Evolutionary conservation across 371 early-diverging fungal genomes (phyloP).

Genomic region (Batkoa obscura): DNA sequence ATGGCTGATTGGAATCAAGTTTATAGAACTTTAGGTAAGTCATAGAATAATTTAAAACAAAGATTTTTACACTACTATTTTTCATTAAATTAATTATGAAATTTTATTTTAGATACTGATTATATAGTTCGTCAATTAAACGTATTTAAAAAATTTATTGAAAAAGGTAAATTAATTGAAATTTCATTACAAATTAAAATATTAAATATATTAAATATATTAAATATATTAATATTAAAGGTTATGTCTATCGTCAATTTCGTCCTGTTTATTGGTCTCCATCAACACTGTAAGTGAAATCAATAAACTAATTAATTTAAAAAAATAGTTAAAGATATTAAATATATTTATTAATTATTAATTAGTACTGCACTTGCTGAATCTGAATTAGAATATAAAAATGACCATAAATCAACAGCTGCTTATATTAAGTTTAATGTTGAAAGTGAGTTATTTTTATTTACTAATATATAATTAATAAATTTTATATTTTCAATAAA

Average conservation of each 20-base stretch:
- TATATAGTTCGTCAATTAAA: slow-evolving; percentile 62
- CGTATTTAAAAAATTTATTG: slow-evolving; percentile 58
- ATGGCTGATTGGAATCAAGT: slow-evolving; percentile 72
- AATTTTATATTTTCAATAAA: no score
- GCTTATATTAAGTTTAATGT: slow-evolving; percentile 49
- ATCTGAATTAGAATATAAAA: slow-evolving; percentile 75
- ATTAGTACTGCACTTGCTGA: slow-evolving; percentile 76
- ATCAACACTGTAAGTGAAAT: slow-evolving; percentile 26
- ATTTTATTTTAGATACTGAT: slow-evolving; percentile 22
- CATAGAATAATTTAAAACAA: no score
- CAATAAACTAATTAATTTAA: no score
- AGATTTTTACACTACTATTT: no score
- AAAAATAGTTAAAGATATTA: slow-evolving; percentile 1
- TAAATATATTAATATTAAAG: slow-evolving; percentile 8
- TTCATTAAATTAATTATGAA: no score
- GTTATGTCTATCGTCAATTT: slow-evolving; percentile 51
- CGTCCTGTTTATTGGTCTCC: slow-evolving; percentile 89
- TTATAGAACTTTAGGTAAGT: slow-evolving; percentile 48
- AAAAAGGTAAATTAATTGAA: slow-evolving; percentile 21
- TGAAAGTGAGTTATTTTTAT: slow-evolving; percentile 1
- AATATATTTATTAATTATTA: neutral
- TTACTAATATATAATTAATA: no score
- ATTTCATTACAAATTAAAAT: no score
- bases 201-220: slow-evolving; percentile 2
- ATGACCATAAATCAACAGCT: slow-evolving; percentile 53